phyloP scores from a whole-genome alignment of 106 monocot genomes.

The Hemerocallis citrina region DNA sequence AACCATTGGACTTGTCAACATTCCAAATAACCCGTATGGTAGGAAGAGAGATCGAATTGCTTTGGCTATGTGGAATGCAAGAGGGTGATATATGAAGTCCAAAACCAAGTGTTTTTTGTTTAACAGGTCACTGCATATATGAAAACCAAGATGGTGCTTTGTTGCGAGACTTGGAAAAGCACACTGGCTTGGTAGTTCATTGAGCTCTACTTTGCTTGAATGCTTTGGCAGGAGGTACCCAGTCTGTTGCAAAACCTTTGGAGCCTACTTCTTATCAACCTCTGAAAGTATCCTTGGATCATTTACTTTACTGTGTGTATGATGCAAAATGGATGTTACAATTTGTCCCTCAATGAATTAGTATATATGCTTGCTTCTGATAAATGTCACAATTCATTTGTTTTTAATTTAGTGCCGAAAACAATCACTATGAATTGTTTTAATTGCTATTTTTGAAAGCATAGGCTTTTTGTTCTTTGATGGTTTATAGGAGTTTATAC shows the following conservation, averaged over 20 bases:
- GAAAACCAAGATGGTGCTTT: conserved; percentile 46
- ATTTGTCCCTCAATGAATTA: background rate
- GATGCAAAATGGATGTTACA: background rate
- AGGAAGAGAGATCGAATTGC: too few relatives aligned
- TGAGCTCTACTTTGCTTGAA: background rate
- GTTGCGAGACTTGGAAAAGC: conserved; percentile 77
- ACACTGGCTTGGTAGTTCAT: conserved; percentile 63
- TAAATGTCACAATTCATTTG: background rate
- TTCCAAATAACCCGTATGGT: too few relatives aligned
- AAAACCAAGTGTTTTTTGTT: too few relatives aligned
- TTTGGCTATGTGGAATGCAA: too few relatives aligned
- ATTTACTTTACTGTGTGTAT: background rate
- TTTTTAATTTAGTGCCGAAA: background rate
- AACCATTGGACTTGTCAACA: too few relatives aligned
- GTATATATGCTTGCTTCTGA: too few relatives aligned
- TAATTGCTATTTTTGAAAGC: too few relatives aligned
- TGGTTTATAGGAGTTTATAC: too few relatives aligned
- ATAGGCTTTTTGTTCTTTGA: too few relatives aligned
- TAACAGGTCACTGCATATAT: too few relatives aligned
- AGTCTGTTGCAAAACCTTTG: conserved; percentile 73
- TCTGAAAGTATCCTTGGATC: conserved; percentile 49
- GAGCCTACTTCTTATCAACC: conserved; percentile 65
- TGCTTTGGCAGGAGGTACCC: conserved; percentile 24
- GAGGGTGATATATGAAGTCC: too few relatives aligned
- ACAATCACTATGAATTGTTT: background rate